These are phyloP conservation scores for Fusarium foetens DNA, from an alignment of 2,329 filamentous ascomycete species.

Conservation along the genomic window DNA sequence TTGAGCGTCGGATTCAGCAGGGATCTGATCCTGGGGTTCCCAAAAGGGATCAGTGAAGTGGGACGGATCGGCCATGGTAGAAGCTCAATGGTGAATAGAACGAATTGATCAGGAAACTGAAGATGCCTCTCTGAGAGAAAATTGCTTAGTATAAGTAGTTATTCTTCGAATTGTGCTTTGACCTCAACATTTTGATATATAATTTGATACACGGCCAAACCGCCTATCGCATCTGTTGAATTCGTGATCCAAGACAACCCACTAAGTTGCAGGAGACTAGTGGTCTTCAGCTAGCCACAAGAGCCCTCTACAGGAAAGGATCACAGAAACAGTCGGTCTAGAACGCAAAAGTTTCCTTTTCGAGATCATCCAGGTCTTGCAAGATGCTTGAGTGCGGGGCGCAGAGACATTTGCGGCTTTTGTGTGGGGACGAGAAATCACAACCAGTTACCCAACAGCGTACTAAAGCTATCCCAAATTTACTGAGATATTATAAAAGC, in stretches of 20 bases:
- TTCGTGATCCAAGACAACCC: not conserved
- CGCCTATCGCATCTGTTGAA: not conserved
- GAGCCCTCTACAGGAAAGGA: not conserved
- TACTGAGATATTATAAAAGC: too few relatives aligned
- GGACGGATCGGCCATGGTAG: not conserved
- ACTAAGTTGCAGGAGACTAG: not conserved
- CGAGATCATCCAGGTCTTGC: rapidly evolving
- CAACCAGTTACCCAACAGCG: not conserved
- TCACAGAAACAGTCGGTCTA: not conserved
- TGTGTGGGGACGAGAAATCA: rapidly evolving
- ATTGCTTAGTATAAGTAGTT: not conserved
- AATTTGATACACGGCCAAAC: not conserved
- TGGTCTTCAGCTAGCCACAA: not conserved
- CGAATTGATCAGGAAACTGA: rapidly evolving
- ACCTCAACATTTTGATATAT: not conserved
- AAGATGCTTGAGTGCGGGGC: not conserved
- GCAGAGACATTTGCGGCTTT: not conserved
- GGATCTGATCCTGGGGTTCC: not conserved
- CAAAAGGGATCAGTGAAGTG: not conserved
- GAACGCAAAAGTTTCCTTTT: not conserved
- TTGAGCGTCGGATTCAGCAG: not conserved
- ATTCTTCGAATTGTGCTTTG: not conserved
- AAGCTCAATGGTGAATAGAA: not conserved
- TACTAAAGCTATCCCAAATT: not conserved
- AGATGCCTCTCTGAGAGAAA: rapidly evolving